Base-by-base conservation (phyloP, 2,329 filamentous ascomycete genomes). In the Sporothrix mexicana region DNA sequence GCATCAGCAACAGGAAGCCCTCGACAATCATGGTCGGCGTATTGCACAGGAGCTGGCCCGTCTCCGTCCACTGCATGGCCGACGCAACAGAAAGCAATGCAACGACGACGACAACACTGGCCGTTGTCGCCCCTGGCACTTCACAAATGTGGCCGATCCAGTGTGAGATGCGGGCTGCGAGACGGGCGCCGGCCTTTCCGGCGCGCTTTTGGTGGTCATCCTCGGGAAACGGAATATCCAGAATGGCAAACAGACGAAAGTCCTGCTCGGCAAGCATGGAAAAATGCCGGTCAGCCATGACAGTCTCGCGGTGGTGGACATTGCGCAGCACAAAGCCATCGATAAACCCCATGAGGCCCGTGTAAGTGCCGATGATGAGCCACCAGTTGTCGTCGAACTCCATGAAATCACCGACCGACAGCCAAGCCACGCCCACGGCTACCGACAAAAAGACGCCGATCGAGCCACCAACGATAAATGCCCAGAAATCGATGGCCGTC, bases 331-430 rank as follows among this genome's bases (percentile, higher is more conserved):
- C 79, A 73, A 85, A 85, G 36, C 82, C 81, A 74, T 85, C 83
- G 45, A 82, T 79, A 68, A 85, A 79, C 1, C 84, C 84, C 62
- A 85, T 79, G 5, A 85, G 79, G 2, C 84, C 84, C 0, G 84
- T 83, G 74, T 85, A 85, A 0, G 84, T 85, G 13, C 84, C 84
- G 66, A 85, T 85, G 17, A 85, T 79, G 0, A 85, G 80, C 81
- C 82, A 85, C 84, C 84, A 85, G 76, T 83, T 85, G 72, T 79
- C 77, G 72, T 81, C 79, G 75, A 83, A 85, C 2, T 79, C 61
- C 72, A 85, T 79, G 3, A 78, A 61, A 3, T 80, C 80, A 0
- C 83, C 83, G 9, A 84, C 78, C 5, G 79, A 76, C 10, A 82
- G 69, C 83, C 84, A 85, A 2, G 78, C 77, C 15, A 78, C 74